Conservation (phyloP, 2,329 filamentous ascomycete genomes). For the Bipolaris zeicola region DNA sequence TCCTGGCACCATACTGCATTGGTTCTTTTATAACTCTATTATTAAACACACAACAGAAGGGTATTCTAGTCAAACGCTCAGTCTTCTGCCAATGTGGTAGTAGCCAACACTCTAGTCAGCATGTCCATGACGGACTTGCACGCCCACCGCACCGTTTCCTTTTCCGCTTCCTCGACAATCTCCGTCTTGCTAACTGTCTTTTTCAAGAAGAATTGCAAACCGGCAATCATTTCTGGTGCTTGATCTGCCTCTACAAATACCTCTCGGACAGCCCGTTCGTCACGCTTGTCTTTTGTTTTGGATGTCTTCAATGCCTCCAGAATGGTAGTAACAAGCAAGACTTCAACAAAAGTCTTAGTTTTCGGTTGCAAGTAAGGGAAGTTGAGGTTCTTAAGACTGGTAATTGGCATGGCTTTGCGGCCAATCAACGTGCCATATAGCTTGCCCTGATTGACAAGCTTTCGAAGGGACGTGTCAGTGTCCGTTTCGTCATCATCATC, state of each 20-base stretch:
- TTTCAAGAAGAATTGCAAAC: conserved; percentile 79
- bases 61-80: conserved; percentile 15
- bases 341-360: conserved; percentile 78
- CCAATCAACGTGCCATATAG: conserved; percentile 68
- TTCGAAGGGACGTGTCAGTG: conserved; percentile 58
- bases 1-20: not conserved
- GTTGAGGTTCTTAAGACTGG: conserved; percentile 71
- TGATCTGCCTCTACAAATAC: conserved; percentile 70
- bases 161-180: conserved; percentile 56
- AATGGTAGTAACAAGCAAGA: conserved; percentile 77
- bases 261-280: conserved; percentile 65
- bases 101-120: conserved; percentile 43
- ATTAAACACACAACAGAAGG: conserved; percentile 7
- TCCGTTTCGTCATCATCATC: conserved; percentile 60
- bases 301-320: conserved; percentile 64
- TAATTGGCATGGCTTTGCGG: conserved; percentile 63
- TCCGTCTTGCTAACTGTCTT: conserved; percentile 74
- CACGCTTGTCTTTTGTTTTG: conserved; percentile 52
- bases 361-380: conserved; percentile 77
- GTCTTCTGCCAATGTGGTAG: conserved; percentile 48
- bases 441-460: conserved; percentile 70
- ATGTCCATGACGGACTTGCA: conserved; percentile 48
- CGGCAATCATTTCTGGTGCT: conserved; percentile 70
- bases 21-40: conserved; percentile 1
- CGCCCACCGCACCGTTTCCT: conserved; percentile 56